Evolutionary conservation across 1,284 basidiomycete species (phyloP).

Genomic region (Cryptococcus sp.): DNA sequence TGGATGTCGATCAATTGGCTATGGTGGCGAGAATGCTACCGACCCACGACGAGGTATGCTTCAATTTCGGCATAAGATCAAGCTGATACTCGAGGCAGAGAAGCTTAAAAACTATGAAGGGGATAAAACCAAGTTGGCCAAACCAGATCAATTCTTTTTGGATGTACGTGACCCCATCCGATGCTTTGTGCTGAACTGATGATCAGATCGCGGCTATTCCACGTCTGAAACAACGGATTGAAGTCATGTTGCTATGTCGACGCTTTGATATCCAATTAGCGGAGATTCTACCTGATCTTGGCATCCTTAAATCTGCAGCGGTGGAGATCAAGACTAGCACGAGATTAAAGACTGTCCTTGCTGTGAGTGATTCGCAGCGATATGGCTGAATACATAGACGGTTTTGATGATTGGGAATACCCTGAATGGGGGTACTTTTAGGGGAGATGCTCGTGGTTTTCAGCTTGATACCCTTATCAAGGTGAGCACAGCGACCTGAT

Average conservation of each 20-base stretch:
- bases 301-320: conserved; percentile 68
- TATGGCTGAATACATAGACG: conserved; percentile 48
- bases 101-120: conserved; percentile 65
- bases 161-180: conserved; percentile 53
- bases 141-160: conserved; percentile 77
- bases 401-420: conserved; percentile 75
- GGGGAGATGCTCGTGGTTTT: conserved; percentile 79
- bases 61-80: not conserved
- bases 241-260: conserved; percentile 76
- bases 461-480: conserved; percentile 74
- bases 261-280: conserved; percentile 76
- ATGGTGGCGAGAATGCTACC: conserved; percentile 69
- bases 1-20: conserved; percentile 68
- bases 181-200: not conserved
- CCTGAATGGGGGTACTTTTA: conserved; percentile 74
- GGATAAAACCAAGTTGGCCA: conserved; percentile 61
- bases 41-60: conserved; percentile 65
- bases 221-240: conserved; percentile 64
- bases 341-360: conserved; percentile 64
- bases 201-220: conserved; percentile 71
- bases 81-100: conserved; percentile 52
- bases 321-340: conserved; percentile 65
- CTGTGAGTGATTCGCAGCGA: not conserved
- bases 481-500: conserved; percentile 48
- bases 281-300: conserved; percentile 76